These are phyloP conservation scores for Trichosanthes cucumerina DNA, from an alignment of 306 rosid genomes.

Conservation along the genomic window DNA sequence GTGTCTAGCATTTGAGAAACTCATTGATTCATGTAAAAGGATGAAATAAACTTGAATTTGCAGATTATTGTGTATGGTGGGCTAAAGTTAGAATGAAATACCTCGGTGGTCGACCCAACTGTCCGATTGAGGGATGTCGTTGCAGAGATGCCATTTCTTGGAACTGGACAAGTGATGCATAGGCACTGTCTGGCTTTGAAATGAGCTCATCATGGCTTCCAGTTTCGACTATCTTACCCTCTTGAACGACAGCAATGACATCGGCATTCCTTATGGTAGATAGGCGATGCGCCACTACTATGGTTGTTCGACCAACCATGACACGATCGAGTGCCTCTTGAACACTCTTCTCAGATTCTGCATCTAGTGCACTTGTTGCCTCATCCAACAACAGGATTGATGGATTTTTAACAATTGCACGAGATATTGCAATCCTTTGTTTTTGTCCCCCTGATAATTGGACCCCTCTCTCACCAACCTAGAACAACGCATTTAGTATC, in stretches of 20 bases:
- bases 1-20: background rate
- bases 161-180: constrained; percentile 71
- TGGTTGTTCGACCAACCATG: constrained; percentile 90
- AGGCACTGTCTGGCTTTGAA: constrained; percentile 55
- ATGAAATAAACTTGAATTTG: background rate
- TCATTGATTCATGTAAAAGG: background rate
- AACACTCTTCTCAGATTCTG: constrained; percentile 92
- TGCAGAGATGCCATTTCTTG: constrained; percentile 66
- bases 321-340: constrained; percentile 97
- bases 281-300: constrained; percentile 88
- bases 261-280: constrained; percentile 87
- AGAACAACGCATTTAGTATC: constrained; percentile 13
- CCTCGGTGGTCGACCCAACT: constrained; percentile 57
- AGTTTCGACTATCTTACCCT: constrained; percentile 81
- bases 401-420: constrained; percentile 88
- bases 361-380: constrained; percentile 92
- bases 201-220: constrained; percentile 85
- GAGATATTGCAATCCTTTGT: constrained; percentile 89
- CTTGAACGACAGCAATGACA: constrained; percentile 70
- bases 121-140: constrained; percentile 38
- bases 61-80: background rate
- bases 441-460: constrained; percentile 94
- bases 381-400: constrained; percentile 76
- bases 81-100: constrained; percentile 19
- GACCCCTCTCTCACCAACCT: constrained; percentile 99